These are phyloP conservation scores for Lophiotrema nucula DNA, from an alignment of 495 filamentous ascomycete genomes.

Conservation along the genomic window DNA sequence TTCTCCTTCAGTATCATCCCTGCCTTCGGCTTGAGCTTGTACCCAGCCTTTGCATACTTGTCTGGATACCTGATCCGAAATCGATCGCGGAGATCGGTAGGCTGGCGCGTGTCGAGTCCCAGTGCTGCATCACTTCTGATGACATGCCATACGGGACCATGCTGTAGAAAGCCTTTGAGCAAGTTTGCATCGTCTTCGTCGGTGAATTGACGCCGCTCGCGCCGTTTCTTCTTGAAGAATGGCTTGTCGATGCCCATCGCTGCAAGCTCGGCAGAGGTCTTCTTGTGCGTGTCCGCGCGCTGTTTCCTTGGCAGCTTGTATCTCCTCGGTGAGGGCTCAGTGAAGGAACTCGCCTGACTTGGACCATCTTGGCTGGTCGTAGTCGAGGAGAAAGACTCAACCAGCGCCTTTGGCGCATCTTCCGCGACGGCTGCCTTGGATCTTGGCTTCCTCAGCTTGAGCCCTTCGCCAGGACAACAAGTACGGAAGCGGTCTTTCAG, in stretches of 20 bases:
- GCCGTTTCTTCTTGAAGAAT: slow-evolving; percentile 55
- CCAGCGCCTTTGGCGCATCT: neutral
- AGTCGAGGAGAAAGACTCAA: neutral
- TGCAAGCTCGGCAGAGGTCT: slow-evolving; percentile 51
- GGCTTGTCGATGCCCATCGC: slow-evolving; percentile 55
- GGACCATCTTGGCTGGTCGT: neutral
- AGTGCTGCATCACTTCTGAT: slow-evolving; percentile 72
- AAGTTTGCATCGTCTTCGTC: slow-evolving; percentile 74
- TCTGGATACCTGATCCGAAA: slow-evolving; percentile 79
- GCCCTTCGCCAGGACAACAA: slow-evolving; percentile 59
- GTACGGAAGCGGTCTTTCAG: slow-evolving; percentile 82
- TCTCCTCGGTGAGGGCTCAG: neutral
- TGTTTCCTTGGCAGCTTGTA: slow-evolving; percentile 6
- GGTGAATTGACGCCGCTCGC: slow-evolving; percentile 62
- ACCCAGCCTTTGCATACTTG: slow-evolving; percentile 57
- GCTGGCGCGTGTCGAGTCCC: slow-evolving; percentile 62
- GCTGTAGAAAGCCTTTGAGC: slow-evolving; percentile 67
- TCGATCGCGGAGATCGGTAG: slow-evolving; percentile 79
- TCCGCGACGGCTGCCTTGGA: neutral
- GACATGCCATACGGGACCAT: slow-evolving; percentile 77
- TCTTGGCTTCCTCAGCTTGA: slow-evolving; percentile 14
- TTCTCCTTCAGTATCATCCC: slow-evolving; percentile 5
- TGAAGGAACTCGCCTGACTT: neutral
- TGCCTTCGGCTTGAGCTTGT: slow-evolving; percentile 31
- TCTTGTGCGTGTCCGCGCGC: slow-evolving; percentile 33